Evolutionary conservation across 2,329 filamentous ascomycete species (phyloP), one percentile per base, ranked within the genome.

Genomic region (Pleomassaria siparia): DNA sequence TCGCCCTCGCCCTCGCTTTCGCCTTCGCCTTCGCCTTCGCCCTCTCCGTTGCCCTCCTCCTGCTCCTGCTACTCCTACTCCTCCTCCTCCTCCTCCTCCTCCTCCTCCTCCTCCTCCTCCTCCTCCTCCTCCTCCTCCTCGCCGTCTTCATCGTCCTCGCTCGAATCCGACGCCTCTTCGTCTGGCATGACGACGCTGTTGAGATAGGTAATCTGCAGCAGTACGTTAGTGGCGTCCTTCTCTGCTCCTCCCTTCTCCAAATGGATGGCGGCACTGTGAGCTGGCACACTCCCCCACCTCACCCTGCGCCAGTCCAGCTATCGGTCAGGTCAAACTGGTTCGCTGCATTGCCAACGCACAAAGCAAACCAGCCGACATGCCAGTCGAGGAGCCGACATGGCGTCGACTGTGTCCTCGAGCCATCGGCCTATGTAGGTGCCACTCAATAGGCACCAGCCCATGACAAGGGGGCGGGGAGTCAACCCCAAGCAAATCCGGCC

Each of bases 131-230:
- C 8, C 6, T 30, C 43, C 21, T 40, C 32, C 24, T 49, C 50
- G 40, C 47, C 44, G 28, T 49, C 33, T 28, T 60, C 53, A 25
- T 44, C 51, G 26, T 49, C 54, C n/a, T 59, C 62, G 43, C 60
- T 61, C 44, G 59, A 61, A 32, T 58, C 63, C 36, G 63, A 66
- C 21, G 58, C 51, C 30, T 66, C 62, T 25, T 71, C 69, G 58
- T 78, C 76, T 25, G 76, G 76, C 73, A 77, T 76, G 32, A 77
- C 74, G 22, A 78, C 72, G 44, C 70, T 72, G 63, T 79, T 79
- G 33, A 78, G 64, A 56, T 77, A 76, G 9, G 73, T 76, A 57
- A 78, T 73, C 76, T 79, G 67, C 58, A 51, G 40, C 43, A 29
- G 25, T 30, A 32, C 37, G 55, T 67, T 64, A 67, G 61, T 54